phyloP scores from a whole-genome alignment of 192 early-diverging fungal species.

The Gigaspora rosea region DNA sequence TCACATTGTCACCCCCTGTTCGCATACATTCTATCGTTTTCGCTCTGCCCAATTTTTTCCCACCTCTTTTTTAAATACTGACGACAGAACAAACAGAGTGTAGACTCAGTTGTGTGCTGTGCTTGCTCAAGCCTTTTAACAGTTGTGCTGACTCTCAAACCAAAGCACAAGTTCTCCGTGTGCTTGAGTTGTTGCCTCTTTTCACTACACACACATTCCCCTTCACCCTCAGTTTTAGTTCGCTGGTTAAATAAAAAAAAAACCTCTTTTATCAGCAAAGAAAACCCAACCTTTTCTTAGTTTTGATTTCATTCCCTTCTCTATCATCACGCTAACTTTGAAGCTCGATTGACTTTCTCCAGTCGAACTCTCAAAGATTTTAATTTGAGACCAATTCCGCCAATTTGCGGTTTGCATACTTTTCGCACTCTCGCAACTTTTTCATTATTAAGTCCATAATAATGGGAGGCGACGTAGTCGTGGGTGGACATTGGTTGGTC shows the following conservation, averaged over 20 bases:
- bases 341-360: slow-evolving; percentile 26
- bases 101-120: slow-evolving; percentile 12
- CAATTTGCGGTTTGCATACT: slow-evolving; percentile 8
- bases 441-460: slow-evolving; percentile 12
- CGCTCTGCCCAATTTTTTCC: neutral
- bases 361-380: slow-evolving; percentile 26
- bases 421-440: neutral
- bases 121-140: slow-evolving; percentile 5
- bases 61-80: neutral
- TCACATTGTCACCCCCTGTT: neutral
- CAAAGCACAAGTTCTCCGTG: slow-evolving; percentile 22
- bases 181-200: slow-evolving; percentile 5
- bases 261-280: neutral
- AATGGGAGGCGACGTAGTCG: slow-evolving; percentile 32
- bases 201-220: slow-evolving; percentile 12
- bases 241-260: neutral
- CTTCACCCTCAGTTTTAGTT: neutral
- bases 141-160: slow-evolving; percentile 10
- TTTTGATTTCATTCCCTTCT: slow-evolving; percentile 10
- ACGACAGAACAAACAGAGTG: neutral
- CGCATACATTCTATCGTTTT: slow-evolving; percentile 6
- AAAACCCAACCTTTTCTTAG: slow-evolving; percentile 25
- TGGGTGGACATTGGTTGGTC: slow-evolving; percentile 56
- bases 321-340: neutral
- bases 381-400: slow-evolving; percentile 30